Evolutionary conservation across 2,329 filamentous ascomycete genomes (phyloP), one percentile per base, ranked within the genome.

Genomic region (Fusarium sp.): DNA sequence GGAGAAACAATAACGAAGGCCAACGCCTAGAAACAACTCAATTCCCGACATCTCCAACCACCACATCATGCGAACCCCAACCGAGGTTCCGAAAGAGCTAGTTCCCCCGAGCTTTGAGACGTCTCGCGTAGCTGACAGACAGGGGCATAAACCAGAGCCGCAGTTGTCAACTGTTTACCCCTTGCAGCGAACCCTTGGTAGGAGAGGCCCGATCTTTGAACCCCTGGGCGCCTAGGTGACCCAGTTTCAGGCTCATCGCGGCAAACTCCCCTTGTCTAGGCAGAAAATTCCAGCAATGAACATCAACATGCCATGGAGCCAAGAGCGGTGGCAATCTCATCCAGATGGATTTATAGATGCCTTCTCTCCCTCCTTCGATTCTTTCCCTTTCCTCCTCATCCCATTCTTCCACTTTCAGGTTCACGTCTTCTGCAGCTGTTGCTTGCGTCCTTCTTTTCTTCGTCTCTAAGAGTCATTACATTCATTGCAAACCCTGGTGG

Each of bases 401-500:
- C 76, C 72, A 78, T 78, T 78, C 76, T 66, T 78, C 73, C 60
- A 71, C 63, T 58, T 75, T 67, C 57, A 54, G 70, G 72, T 70
- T 73, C 66, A 66, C 60, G 75, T 74, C 62, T 68, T 63, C 61
- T 63, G 74, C 76, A 78, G 74, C 76, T 78, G 76, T 78, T 72
- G 76, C 76, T 78, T 78, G 76, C 75, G 70, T 65, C 76, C 58
- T 77, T 78, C 73, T 70, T 78, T 78, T 73, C 67, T 78, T 65
- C 57, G 63, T 72, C 72, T 73, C 74, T 70, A 68, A 66, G 76
- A 77, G 71, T 71, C 59, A 68, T 73, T 77, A 63, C 76, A 77
- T 79, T 79, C 74, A 56, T 72, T 79, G 73, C 75, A 76, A 67
- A 66, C 76, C 76, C 76, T 77, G 76, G 76, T 74, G 76, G 76